A percentile compares a stretch with the other conserved stretches of the same genome.
Conservation (phyloP, 495 filamentous ascomycete genomes). For the Elasticomyces elasticus region DNA sequence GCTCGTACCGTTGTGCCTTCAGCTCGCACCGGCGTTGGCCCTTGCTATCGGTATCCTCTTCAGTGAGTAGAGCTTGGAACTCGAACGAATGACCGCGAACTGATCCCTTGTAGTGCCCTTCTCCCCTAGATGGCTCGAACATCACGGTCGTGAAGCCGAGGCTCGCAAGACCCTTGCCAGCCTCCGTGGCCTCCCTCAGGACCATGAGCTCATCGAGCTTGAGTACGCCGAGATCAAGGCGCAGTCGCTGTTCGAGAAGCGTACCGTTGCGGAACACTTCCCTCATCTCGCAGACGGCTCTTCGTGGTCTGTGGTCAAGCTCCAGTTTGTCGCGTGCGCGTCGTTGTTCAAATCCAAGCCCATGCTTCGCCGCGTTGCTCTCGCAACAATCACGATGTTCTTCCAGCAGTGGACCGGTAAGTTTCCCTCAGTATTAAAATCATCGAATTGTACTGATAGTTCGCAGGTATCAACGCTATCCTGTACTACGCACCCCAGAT, state of each 20-base stretch:
- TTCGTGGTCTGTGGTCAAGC: slow-evolving; percentile 50
- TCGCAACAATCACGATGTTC: slow-evolving; percentile 61
- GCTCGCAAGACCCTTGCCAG: slow-evolving; percentile 56
- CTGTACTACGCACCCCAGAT: slow-evolving; percentile 62
- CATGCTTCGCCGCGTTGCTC: slow-evolving; percentile 66
- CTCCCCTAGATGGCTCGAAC: slow-evolving; percentile 69
- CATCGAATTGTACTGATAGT: too few species aligned
- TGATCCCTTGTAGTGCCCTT: slow-evolving; percentile 59
- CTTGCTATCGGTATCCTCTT: slow-evolving; percentile 59
- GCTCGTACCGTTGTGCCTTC: slow-evolving; percentile 32
- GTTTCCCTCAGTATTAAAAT: too few species aligned
- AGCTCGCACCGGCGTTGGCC: slow-evolving; percentile 30
- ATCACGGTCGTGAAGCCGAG: slow-evolving; percentile 63
- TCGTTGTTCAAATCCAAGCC: slow-evolving; percentile 61
- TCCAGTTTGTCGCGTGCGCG: slow-evolving; percentile 63
- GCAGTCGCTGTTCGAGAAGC: slow-evolving; percentile 69
- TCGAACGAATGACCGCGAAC: too few species aligned
- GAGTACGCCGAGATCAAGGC: slow-evolving; percentile 79
- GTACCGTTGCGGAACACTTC: slow-evolving; percentile 59
- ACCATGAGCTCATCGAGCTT: slow-evolving; percentile 58
- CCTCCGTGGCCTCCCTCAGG: slow-evolving; percentile 49
- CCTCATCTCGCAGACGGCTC: slow-evolving; percentile 53
- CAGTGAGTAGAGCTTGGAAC: not conserved
- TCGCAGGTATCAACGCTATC: slow-evolving; percentile 53
- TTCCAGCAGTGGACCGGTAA: slow-evolving; percentile 56